Evolutionary conservation across 2,329 filamentous ascomycete genomes (phyloP), one percentile per base, ranked within the genome.

Genomic region (Fusarium udum): DNA sequence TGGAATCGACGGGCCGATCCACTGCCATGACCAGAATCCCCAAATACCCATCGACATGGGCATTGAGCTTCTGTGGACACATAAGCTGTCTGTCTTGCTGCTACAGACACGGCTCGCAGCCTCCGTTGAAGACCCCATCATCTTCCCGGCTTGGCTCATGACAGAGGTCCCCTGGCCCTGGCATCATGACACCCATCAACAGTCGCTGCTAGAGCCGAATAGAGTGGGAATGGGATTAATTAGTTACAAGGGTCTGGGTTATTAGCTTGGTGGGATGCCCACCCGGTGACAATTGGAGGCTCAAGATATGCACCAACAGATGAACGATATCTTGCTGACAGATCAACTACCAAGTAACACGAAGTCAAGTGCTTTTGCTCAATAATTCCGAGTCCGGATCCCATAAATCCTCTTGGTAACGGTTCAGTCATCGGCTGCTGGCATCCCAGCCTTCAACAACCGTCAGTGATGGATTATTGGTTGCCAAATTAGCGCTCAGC

Each of bases 1-100:
- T 61, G 70, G 64, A 64, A 57, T 75, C 59, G 64, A 69, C 71
- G 71, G 73, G 56, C 75, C 73, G 75, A 75, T 73, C 64, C 67
- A 77, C 57, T 46, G 40, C 40, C 61, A 46, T 58, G 57, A 36
- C 58, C 46, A 67, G 53, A 32, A 45, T 53, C 48, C 31, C 36
- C 31, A 48, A 32, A 59, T 45, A 26, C 39, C 40, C 46, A 64
- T 56, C 28, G 15, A 14, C 64, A 58, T 57, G 31, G n/a, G 42
- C 42, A 43, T 45, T 37, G 67, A 59, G 53, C 43, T 60, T 37
- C 49, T 64, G 36, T 64, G 37, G 57, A 52, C 40, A 53, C 49
- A 69, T 40, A 26, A 62, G 43, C 53, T 61, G 69, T 64, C 58
- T 64, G 64, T 61, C 67, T 68, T 34, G 13, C 58, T 58, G 51